A percentile compares a stretch with the other conserved stretches of the same genome.
These are phyloP conservation scores for Pyrrhoderma lamaoense DNA, from an alignment of 1,284 basidiomycete species.

Conservation along the genomic window DNA sequence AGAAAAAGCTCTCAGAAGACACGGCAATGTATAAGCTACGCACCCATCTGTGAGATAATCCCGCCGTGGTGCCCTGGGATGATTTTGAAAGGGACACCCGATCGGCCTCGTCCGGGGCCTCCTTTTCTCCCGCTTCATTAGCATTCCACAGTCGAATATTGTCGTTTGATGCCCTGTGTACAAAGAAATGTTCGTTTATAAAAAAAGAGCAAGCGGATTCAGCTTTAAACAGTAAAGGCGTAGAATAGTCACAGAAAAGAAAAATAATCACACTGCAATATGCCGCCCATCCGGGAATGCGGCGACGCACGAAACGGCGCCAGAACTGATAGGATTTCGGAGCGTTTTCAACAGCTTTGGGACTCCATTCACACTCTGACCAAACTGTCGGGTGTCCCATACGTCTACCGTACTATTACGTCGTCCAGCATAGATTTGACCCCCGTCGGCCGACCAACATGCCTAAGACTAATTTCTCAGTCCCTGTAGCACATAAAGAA, in stretches of 20 bases:
- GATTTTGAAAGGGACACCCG: slow-evolving; percentile 83
- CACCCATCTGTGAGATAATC: slow-evolving; percentile 84
- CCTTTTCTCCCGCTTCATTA: slow-evolving; percentile 62
- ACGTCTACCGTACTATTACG: slow-evolving; percentile 89
- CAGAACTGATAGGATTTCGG: slow-evolving; percentile 82
- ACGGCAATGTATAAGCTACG: too few relatives aligned
- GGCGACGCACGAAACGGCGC: slow-evolving; percentile 85
- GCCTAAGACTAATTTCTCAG: slow-evolving; percentile 44
- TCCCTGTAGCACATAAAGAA: neutral
- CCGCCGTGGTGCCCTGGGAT: slow-evolving; percentile 96
- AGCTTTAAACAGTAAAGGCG: slow-evolving; percentile 2
- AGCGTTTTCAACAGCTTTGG: slow-evolving; percentile 76
- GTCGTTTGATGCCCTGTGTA: slow-evolving; percentile 77
- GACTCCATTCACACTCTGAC: slow-evolving; percentile 49
- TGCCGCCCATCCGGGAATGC: slow-evolving; percentile 88
- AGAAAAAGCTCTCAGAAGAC: too few relatives aligned
- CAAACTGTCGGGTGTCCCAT: slow-evolving; percentile 82
- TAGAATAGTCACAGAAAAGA: slow-evolving; percentile 19
- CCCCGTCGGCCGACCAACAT: slow-evolving; percentile 89
- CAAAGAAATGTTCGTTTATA: slow-evolving; percentile 4
- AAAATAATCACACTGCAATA: slow-evolving; percentile 68
- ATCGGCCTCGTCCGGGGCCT: slow-evolving; percentile 29
- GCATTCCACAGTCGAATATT: slow-evolving; percentile 95
- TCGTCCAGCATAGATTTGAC: slow-evolving; percentile 85
- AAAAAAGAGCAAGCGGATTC: neutral